These are phyloP conservation scores for Ogataea saltuana DNA, from an alignment of 805 yeast genomes.

Conservation along the genomic window DNA sequence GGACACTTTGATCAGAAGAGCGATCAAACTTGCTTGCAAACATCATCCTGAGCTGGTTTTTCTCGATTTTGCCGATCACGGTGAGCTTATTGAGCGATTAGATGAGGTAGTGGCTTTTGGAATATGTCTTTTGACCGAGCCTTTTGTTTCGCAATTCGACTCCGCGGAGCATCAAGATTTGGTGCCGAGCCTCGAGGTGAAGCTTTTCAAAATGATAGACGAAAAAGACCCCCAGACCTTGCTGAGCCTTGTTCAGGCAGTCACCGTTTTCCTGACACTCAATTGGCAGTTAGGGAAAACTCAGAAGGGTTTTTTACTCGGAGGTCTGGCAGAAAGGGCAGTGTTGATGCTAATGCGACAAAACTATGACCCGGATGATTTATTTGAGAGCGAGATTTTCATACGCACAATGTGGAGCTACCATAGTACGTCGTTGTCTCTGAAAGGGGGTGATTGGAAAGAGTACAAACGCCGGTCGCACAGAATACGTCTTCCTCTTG, in stretches of 20 bases:
- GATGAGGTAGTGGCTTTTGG: neutral
- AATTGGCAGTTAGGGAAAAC: constrained; percentile 19
- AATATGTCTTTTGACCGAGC: neutral
- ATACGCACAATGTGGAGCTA: constrained; percentile 19
- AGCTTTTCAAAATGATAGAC: constrained; percentile 7
- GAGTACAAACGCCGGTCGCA: constrained; percentile 9
- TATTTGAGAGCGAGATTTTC: constrained; percentile 14
- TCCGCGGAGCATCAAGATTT: neutral
- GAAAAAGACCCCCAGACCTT: constrained; percentile 3
- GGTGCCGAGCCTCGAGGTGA: constrained; percentile 3
- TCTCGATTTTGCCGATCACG: neutral
- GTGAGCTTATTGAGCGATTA: neutral
- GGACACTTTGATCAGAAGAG: neutral
- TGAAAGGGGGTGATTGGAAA: constrained; percentile 11
- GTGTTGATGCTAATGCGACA: constrained; percentile 10
- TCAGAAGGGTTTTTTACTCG: constrained; percentile 16
- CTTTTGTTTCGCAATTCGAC: neutral
- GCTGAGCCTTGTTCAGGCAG: constrained; percentile 15
- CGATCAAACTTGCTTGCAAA: neutral
- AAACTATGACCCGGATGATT: neutral
- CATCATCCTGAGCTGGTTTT: neutral
- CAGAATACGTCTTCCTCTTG: constrained; percentile 12
- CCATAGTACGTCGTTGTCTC: constrained; percentile 16
- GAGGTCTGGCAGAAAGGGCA: constrained; percentile 20
- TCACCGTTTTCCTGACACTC: constrained; percentile 9